Evolutionary conservation across 1,284 basidiomycete species (phyloP).

Genomic region (Naganishia albida): DNA sequence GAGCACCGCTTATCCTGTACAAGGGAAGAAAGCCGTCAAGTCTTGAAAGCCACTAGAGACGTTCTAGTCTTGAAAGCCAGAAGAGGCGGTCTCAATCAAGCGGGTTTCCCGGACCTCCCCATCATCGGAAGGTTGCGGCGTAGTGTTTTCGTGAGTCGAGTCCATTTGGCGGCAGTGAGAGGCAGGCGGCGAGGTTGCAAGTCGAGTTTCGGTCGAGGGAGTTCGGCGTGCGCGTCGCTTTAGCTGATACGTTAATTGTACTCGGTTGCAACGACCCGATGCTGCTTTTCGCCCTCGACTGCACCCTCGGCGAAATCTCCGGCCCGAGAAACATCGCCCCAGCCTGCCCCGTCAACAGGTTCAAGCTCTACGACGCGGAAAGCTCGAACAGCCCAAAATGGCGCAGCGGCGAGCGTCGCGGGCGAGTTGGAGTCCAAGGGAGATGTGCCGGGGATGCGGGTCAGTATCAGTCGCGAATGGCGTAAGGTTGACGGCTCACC

Average conservation of each 20-base stretch:
- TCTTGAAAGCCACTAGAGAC: constrained; percentile 34
- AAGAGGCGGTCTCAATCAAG: constrained; percentile 34
- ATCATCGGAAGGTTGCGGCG: constrained; percentile 37
- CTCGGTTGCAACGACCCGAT: background rate
- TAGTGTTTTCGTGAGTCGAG: constrained; percentile 29
- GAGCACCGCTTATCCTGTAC: constrained; percentile 36
- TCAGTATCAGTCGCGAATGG: constrained; percentile 19
- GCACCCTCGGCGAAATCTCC: constrained; percentile 32
- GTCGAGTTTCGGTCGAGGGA: constrained; percentile 24
- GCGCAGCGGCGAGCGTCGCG: constrained; percentile 35
- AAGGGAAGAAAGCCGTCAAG: constrained; percentile 34
- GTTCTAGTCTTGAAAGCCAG: constrained; percentile 34
- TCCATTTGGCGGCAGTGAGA: constrained; percentile 29
- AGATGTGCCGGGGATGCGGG: constrained; percentile 37
- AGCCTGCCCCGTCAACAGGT: constrained; percentile 29
- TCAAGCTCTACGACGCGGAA: constrained; percentile 32
- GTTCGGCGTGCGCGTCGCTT: constrained; percentile 37
- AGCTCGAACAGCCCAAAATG: constrained; percentile 34
- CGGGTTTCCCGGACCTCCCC: constrained; percentile 32
- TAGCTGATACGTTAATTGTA: constrained; percentile 33
- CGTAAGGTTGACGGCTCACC: background rate
- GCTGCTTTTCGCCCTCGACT: constrained; percentile 9
- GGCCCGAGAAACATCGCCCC: constrained; percentile 34
- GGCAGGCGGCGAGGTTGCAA: constrained; percentile 31
- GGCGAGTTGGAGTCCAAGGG: constrained; percentile 37